Evolutionary conservation across 2,329 filamentous ascomycete species (phyloP).

Genomic region (Cladosporium sp.): DNA sequence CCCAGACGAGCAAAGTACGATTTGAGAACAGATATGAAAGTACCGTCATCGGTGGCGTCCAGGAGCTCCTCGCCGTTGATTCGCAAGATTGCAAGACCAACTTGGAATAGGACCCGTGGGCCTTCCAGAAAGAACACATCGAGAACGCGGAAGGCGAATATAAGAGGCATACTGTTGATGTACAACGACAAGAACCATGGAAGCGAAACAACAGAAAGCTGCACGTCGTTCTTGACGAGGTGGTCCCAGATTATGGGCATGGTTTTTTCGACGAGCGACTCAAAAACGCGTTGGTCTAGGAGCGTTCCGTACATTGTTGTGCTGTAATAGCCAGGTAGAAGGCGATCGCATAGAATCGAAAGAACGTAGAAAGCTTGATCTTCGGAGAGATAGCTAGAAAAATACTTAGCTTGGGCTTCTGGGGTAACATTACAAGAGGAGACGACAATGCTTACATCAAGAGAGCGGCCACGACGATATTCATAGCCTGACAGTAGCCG

Average conservation of each 20-base stretch:
- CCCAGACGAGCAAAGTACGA: conserved; percentile 89
- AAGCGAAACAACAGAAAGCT: conserved; percentile 92
- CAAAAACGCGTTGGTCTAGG: conserved; percentile 94
- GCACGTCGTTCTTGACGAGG: conserved; percentile 92
- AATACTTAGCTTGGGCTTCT: conserved; percentile 24
- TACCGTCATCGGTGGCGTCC: conserved; percentile 88
- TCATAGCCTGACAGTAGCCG: conserved; percentile 99
- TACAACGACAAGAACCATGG: conserved; percentile 98
- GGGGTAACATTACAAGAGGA: not conserved
- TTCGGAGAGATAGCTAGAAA: conserved; percentile 80
- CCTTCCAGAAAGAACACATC: conserved; percentile 99
- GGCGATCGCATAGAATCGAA: conserved; percentile 82
- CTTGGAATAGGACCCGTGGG: conserved; percentile 94
- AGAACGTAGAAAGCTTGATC: conserved; percentile 91
- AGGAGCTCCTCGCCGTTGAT: conserved; percentile 96
- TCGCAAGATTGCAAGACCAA: conserved; percentile 90
- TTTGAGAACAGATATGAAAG: conserved; percentile 94
- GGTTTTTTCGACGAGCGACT: conserved; percentile 95
- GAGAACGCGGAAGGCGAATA: conserved; percentile 92
- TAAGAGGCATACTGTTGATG: conserved; percentile 98
- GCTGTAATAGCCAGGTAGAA: conserved; percentile 95
- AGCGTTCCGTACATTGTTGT: conserved; percentile 99
- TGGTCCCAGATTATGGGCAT: conserved; percentile 99
- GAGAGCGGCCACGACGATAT: conserved; percentile 96
- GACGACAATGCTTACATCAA: conserved; percentile 60